phyloP scores from a whole-genome alignment of 164 flowering plant genomes.

The Piper betle region DNA sequence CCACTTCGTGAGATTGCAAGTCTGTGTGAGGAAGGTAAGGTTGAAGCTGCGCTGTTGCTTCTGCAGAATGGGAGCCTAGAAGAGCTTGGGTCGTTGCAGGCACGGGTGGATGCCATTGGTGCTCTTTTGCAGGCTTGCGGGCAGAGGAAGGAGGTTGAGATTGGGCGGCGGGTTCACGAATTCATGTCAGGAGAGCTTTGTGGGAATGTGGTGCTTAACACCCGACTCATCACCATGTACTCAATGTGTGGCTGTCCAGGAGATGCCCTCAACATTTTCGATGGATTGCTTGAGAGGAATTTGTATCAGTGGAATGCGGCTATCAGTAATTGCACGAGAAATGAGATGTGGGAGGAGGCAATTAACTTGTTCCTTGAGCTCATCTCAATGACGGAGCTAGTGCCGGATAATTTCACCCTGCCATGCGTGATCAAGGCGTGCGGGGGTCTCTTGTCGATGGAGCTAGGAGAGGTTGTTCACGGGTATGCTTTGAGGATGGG shows the following conservation, averaged over 20 bases:
- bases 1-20: conserved; percentile 9
- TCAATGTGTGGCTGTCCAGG: conserved; percentile 40
- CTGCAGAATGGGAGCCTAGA: conserved; percentile 11
- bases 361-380: conserved; percentile 32
- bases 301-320: conserved; percentile 61
- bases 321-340: conserved; percentile 39
- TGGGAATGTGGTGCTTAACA: conserved; percentile 32
- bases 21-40: conserved; percentile 26
- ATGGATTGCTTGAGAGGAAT: conserved; percentile 29
- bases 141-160: conserved; percentile 29
- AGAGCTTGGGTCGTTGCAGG: conserved; percentile 3
- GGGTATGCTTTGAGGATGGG: conserved; percentile 34
- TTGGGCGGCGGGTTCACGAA: conserved; percentile 32
- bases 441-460: conserved; percentile 27
- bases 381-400: conserved; percentile 14
- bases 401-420: conserved; percentile 53
- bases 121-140: conserved; percentile 44
- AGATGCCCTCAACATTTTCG: conserved; percentile 36
- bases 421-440: conserved; percentile 58
- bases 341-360: conserved; percentile 39
- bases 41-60: conserved; percentile 20
- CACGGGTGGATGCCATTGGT: conserved; percentile 22
- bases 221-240: conserved; percentile 57
- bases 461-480: conserved; percentile 28
- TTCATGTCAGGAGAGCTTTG: conserved; percentile 27